Base-by-base conservation (phyloP, 192 early-diverging fungal species). In the Coemansia sp. region DNA sequence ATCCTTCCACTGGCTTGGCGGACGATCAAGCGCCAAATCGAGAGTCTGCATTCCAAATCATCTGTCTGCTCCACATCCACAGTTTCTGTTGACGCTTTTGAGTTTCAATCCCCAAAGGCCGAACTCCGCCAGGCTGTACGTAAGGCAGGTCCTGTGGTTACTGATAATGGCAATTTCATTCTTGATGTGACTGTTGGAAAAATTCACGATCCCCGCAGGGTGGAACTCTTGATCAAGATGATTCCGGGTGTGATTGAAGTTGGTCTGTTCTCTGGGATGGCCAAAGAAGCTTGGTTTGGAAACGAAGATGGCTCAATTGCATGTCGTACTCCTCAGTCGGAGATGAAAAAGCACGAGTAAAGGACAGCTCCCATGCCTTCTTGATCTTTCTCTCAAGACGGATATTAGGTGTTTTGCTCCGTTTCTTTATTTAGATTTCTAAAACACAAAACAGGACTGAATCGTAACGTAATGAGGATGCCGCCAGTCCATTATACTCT, bases 121-220 rank as follows among this genome's bases (percentile, higher is more conserved):
- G 79, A 63, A n/a, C 69, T 98, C 27, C 86, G 95, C 26, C 93
- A 93, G 91, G 93, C 88, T 2, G 84, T 85, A 53, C 82, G 41
- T 25, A 97, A 97, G 74, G 95, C 95, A 0, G 95, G 95, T 5
- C 95, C 95, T 2, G 90, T 94, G 25, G 90, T 96, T 1, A 96
- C 93, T 10, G 95, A 97, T 68, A 94, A 94, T 63, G 93, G 94
- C 9, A 96, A 94, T 81, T 91, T 95, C 79, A 80, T 96, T 25
- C 81, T 98, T 38, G 94, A 98, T 80, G 91, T 88, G 4, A 74
- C 88, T 31, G 90, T 97, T 74, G 90, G 90, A 25, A 71, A 80
- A 12, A 94, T 96, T 64, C 62, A 81, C 10, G 82, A 88, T 30
- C 90, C 93, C 2, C 58, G 57, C 8, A 74, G 65, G 0, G 74